Percentiles rank a stretch among this genome's conserved stretches.
Conservation (phyloP, 495 filamentous ascomycete species). For the Friedmanniomyces simplex region DNA sequence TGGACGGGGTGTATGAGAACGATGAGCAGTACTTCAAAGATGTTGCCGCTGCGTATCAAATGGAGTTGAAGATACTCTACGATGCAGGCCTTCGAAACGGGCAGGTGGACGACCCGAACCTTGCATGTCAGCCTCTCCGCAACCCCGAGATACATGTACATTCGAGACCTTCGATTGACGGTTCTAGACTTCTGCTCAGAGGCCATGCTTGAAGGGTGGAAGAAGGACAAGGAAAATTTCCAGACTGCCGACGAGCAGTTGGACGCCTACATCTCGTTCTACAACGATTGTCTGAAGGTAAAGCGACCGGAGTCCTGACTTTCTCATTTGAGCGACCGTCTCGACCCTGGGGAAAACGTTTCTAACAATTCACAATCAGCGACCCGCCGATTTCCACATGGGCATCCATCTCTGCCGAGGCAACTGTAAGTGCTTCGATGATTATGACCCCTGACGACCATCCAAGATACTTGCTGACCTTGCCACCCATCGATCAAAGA, state of each 20-base stretch:
- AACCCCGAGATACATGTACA: no score
- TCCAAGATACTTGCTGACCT: no score
- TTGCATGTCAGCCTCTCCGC: conserved; percentile 8
- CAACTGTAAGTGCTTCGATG: conserved; percentile 38
- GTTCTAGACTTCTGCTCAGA: conserved; percentile 48
- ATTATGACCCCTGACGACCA: no score
- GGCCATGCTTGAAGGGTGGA: conserved; percentile 51
- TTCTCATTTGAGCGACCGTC: background rate
- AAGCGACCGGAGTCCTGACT: conserved; percentile 25
- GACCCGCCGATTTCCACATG: conserved; percentile 15
- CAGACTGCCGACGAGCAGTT: conserved; percentile 55
- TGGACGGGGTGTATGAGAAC: conserved; percentile 26
- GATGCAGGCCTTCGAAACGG: conserved; percentile 20
- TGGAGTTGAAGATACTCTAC: conserved; percentile 24
- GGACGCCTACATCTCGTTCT: conserved; percentile 63
- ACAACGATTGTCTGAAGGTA: conserved; percentile 60
- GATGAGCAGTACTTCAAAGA: conserved; percentile 33
- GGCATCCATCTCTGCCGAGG: conserved; percentile 73
- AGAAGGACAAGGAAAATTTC: conserved; percentile 43
- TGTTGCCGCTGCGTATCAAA: conserved; percentile 30
- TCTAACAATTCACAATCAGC: conserved; percentile 25
- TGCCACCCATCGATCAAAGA: conserved; percentile 20
- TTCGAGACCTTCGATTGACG: background rate
- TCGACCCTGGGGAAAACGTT: background rate
- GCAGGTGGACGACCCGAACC: conserved; percentile 28